These are phyloP conservation scores for Mycena maculata DNA, from an alignment of 768 basidiomycete genomes.

Conservation along the genomic window DNA sequence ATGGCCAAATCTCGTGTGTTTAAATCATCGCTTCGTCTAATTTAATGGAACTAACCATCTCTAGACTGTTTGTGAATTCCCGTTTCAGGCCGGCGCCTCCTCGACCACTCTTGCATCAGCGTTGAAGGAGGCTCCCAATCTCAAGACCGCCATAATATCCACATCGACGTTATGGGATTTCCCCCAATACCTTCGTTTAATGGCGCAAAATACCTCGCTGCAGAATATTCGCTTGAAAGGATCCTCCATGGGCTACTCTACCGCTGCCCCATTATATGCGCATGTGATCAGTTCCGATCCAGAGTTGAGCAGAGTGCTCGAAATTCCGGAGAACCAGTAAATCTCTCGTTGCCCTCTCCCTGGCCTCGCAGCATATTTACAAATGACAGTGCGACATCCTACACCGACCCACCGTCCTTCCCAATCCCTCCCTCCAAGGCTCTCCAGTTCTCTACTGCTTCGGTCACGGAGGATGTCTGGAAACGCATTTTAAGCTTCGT, in stretches of 20 bases:
- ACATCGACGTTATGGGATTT: background rate
- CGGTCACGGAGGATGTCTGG: slow-evolving; percentile 24
- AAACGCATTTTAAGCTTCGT: slow-evolving; percentile 14
- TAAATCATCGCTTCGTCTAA: too few species aligned
- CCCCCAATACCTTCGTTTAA: background rate
- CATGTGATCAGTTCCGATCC: slow-evolving; percentile 7
- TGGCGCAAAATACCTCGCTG: slow-evolving; percentile 21
- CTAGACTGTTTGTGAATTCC: slow-evolving; percentile 19
- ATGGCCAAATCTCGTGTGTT: slow-evolving; percentile 24
- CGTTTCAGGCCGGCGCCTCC: background rate
- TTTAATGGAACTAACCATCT: background rate
- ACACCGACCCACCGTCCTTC: background rate
- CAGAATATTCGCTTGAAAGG: slow-evolving; percentile 18
- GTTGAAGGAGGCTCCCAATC: slow-evolving; percentile 6
- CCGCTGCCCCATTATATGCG: too few species aligned
- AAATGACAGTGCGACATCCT: background rate
- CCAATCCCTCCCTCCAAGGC: background rate
- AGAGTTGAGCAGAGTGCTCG: slow-evolving; percentile 16
- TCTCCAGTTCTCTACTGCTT: slow-evolving; percentile 13
- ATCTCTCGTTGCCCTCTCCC: background rate
- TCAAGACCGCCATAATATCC: slow-evolving; percentile 10
- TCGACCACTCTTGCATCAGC: background rate
- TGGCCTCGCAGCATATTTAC: too few species aligned
- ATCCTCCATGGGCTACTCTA: background rate
- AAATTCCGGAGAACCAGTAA: slow-evolving; percentile 11